phyloP scores from a whole-genome alignment of 768 basidiomycete genomes.

The Macrolepiota albuminosa region DNA sequence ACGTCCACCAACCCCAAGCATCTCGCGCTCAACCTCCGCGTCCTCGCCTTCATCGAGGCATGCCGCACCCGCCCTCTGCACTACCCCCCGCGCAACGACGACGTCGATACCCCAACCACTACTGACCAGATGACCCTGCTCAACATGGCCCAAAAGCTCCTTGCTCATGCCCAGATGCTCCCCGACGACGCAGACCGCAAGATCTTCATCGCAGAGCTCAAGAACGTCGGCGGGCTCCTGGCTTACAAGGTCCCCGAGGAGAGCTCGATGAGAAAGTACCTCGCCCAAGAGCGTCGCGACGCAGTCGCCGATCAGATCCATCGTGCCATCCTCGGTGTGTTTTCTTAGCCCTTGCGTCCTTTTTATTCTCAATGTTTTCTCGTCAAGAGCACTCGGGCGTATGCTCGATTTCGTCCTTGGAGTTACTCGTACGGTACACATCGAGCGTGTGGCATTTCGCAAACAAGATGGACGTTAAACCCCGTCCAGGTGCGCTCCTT shows the following conservation, averaged over 20 bases:
- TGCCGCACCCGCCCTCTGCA: slow-evolving; percentile 68
- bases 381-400: slow-evolving; percentile 45
- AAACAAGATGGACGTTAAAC: slow-evolving; percentile 42
- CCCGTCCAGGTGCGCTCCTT: slow-evolving; percentile 43
- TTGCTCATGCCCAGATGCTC: slow-evolving; percentile 55
- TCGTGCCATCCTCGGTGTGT: slow-evolving; percentile 70
- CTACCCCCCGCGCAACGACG: slow-evolving; percentile 26
- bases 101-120: neutral
- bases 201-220: slow-evolving; percentile 65
- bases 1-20: slow-evolving; percentile 73
- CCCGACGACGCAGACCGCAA: slow-evolving; percentile 49
- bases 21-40: slow-evolving; percentile 78
- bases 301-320: slow-evolving; percentile 87
- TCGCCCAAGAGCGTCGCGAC: slow-evolving; percentile 72
- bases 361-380: neutral
- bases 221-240: slow-evolving; percentile 70
- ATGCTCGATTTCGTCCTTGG: slow-evolving; percentile 55
- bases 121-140: slow-evolving; percentile 42
- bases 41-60: slow-evolving; percentile 83
- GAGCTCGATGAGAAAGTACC: slow-evolving; percentile 70
- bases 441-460: slow-evolving; percentile 55
- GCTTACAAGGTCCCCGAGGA: slow-evolving; percentile 81
- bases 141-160: slow-evolving; percentile 60
- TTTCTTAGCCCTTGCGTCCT: neutral
- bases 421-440: slow-evolving; percentile 63